Evolutionary conservation across 768 basidiomycete species (phyloP), one percentile per base, ranked within the genome.

Genomic region (Boletus rubroflammeus): DNA sequence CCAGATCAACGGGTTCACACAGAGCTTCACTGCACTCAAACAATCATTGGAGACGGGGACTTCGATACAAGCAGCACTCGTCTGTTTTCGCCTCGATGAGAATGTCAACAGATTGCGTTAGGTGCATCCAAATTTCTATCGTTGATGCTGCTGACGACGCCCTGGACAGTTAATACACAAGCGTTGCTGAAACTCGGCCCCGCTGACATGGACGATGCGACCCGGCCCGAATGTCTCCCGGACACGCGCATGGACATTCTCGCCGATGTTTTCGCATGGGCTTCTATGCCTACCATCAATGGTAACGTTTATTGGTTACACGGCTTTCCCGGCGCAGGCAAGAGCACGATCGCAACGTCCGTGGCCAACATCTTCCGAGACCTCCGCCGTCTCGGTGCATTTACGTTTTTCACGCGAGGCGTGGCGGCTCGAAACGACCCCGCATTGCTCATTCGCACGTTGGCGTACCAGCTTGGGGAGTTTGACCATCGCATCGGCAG

Each of bases 321-420:
- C 31, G 72, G 73, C 8, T 65, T 71, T 34, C 71, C 73, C 0
- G 72, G 72, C 17, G 53, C 71, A 6, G 74, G 73, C 11, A 74
- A 74, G 61, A 75, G 73, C 35, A 66, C 73, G 2, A 58, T 74
- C 21, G 50, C 73, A 5, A 75, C 67, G 0, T 74, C 74, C 0
- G 51, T 73, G 13, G 73, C 73, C 34, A 66, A 69, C 48, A 43
- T 72, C 26, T 70, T 68, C 26, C 59, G 66, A n/a, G 60, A 70
- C 1, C 53, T 67, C 6, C 65, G 65, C 13, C 69, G 67, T 31
- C 74, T 74, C 6, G 73, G 74, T 8, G 69, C 73, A 2, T 74
- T 71, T 47, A 31, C 59, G 4, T 72, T 75, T 38, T 74, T 75
- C 59, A 62, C 67, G 17, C 67, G 74, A 9, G 63, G 67, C 13